Evolutionary conservation across 257 asterid species (phyloP).

Genomic region (Solanum gandarillasii): DNA sequence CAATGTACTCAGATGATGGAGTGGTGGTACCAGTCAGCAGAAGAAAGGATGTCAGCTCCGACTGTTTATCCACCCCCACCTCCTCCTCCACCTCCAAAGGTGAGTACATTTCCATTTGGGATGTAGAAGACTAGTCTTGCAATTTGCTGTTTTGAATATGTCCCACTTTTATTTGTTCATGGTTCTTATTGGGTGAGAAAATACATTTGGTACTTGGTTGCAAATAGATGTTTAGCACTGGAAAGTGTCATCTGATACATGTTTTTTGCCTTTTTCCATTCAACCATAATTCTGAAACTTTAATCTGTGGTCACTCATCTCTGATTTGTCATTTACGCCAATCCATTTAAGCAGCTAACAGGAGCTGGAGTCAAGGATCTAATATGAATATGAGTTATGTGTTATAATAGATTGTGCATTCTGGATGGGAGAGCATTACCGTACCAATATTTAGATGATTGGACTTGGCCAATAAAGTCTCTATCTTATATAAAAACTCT

Average conservation of each 20-base stretch:
- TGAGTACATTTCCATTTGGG: slow-evolving; percentile 10
- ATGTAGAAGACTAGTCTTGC: not conserved
- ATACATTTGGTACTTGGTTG: not conserved
- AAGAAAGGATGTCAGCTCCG: slow-evolving; percentile 98
- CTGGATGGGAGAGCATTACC: not conserved
- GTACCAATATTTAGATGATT: not conserved
- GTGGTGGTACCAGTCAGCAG: slow-evolving; percentile 99
- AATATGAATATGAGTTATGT: not conserved
- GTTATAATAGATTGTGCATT: not conserved
- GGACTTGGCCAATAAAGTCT: not conserved
- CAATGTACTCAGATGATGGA: slow-evolving; percentile 80
- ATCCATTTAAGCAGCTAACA: not conserved
- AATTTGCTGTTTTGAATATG: not conserved
- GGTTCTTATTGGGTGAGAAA: not conserved
- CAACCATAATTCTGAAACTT: not conserved
- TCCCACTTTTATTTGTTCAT: not conserved
- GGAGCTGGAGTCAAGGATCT: not conserved
- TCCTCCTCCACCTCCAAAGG: slow-evolving; percentile 94
- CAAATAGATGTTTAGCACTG: not conserved
- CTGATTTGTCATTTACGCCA: not conserved
- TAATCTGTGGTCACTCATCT: not conserved
- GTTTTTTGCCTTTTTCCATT: not conserved
- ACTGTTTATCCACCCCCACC: slow-evolving; percentile 98
- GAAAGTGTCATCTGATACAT: not conserved
- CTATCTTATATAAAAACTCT: not conserved